Evolutionary conservation across 257 asterid genomes (phyloP).

Genomic region (Primulina eburnea): DNA sequence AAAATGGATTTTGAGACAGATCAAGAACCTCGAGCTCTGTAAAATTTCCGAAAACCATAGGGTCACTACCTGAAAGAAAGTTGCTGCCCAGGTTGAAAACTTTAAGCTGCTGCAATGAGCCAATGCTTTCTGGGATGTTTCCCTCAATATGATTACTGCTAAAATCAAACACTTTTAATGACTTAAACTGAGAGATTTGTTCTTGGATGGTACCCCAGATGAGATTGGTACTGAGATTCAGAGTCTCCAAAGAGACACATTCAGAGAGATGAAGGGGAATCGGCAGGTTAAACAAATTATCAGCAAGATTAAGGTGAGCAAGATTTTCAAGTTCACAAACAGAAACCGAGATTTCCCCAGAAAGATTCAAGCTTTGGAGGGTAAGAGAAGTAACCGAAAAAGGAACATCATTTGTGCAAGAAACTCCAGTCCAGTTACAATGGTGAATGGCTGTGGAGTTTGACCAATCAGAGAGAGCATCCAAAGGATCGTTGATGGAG

Average conservation of each 20-base stretch:
- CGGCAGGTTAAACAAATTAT: slow-evolving; percentile 65
- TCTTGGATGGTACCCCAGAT: slow-evolving; percentile 87
- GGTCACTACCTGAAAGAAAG: slow-evolving; percentile 68
- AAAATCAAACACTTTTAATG: slow-evolving; percentile 54
- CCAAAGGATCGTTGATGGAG: slow-evolving; percentile 64
- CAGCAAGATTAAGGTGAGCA: slow-evolving; percentile 63
- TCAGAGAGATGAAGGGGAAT: slow-evolving; percentile 74
- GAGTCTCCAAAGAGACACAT: slow-evolving; percentile 49
- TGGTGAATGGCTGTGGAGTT: slow-evolving; percentile 48
- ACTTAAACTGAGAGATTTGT: slow-evolving; percentile 57
- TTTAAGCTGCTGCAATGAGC: slow-evolving; percentile 46
- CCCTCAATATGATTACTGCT: slow-evolving; percentile 78
- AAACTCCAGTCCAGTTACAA: slow-evolving; percentile 84
- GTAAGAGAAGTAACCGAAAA: slow-evolving; percentile 43
- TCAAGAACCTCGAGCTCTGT: slow-evolving; percentile 69
- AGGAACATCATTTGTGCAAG: slow-evolving; percentile 46
- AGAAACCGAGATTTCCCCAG: slow-evolving; percentile 77
- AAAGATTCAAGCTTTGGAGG: slow-evolving; percentile 71
- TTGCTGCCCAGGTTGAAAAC: slow-evolving; percentile 67
- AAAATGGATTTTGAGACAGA: slow-evolving; percentile 69
- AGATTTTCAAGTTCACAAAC: slow-evolving; percentile 52
- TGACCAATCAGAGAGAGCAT: slow-evolving; percentile 58
- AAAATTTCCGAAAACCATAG: slow-evolving; percentile 54
- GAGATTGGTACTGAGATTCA: slow-evolving; percentile 72
- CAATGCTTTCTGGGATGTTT: slow-evolving; percentile 66